Percentiles rank a stretch among this genome's conserved stretches.
Conservation (phyloP, 148 eudicot genomes). For the Rhododendron simsii region DNA sequence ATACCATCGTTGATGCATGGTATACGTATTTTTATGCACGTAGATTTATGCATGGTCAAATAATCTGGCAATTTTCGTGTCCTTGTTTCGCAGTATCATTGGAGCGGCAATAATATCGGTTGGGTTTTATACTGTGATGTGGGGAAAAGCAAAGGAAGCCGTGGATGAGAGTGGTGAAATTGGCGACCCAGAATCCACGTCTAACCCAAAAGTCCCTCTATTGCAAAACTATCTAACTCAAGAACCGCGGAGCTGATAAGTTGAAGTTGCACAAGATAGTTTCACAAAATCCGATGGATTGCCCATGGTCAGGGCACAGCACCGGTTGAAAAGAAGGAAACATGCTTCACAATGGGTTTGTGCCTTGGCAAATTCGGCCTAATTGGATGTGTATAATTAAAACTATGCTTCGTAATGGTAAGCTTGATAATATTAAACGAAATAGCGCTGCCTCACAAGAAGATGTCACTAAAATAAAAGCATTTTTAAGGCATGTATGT, state of each 20-base stretch:
- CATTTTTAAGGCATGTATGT: neutral
- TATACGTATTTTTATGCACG: neutral
- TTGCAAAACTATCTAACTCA: conserved; percentile 17
- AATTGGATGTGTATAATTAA: neutral
- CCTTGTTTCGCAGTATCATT: conserved; percentile 28
- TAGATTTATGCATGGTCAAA: neutral
- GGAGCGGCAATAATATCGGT: conserved; percentile 43
- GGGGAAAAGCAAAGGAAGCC: conserved; percentile 59
- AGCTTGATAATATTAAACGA: neutral
- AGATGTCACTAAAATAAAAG: neutral
- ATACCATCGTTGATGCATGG: too few species aligned
- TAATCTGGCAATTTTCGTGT: neutral
- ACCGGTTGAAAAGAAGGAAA: neutral
- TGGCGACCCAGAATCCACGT: conserved; percentile 24
- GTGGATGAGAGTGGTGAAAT: conserved; percentile 12
- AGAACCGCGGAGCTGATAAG: neutral
- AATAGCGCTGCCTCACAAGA: neutral
- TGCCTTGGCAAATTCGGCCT: neutral
- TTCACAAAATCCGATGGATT: neutral
- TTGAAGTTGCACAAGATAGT: neutral
- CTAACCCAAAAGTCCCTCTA: conserved; percentile 29
- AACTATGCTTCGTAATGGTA: neutral
- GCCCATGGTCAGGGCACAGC: neutral
- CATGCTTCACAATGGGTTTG: neutral
- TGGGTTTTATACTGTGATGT: conserved; percentile 57